Evolutionary conservation across 306 rosid genomes (phyloP).

Genomic region (Bauhinia variegata): DNA sequence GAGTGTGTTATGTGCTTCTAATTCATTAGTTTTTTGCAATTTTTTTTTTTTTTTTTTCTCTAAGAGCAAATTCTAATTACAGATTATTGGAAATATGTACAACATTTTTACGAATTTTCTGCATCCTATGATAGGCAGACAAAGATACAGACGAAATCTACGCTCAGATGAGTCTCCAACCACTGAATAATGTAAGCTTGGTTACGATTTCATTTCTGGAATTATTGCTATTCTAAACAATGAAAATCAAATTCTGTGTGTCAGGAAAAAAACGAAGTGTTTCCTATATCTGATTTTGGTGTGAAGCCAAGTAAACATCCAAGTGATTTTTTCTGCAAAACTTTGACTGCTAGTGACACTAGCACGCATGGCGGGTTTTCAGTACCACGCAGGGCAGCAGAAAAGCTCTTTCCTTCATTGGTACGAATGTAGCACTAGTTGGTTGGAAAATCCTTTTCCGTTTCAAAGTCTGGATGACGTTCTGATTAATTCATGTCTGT

Average conservation of each 20-base stretch:
- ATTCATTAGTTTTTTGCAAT: too few species aligned
- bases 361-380: slow-evolving; percentile 97
- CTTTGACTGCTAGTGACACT: slow-evolving; percentile 94
- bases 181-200: slow-evolving; percentile 80
- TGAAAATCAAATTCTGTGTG: background rate
- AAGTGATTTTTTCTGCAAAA: slow-evolving; percentile 90
- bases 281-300: slow-evolving; percentile 85
- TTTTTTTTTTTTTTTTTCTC: background rate
- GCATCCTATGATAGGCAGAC: slow-evolving; percentile 69
- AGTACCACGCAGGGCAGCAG: slow-evolving; percentile 94
- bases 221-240: background rate
- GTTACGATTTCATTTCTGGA: slow-evolving; percentile 11
- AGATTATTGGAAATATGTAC: background rate
- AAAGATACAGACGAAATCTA: slow-evolving; percentile 94
- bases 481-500: slow-evolving; percentile 6
- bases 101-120: slow-evolving; percentile 6
- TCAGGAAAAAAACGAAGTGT: slow-evolving; percentile 92
- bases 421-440: slow-evolving; percentile 43
- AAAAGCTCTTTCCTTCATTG: slow-evolving; percentile 86
- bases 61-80: background rate
- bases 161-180: slow-evolving; percentile 96
- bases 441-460: background rate
- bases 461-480: background rate
- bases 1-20: slow-evolving; percentile 17
- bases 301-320: slow-evolving; percentile 84